Conservation (phyloP, 768 basidiomycete species). For the Lactarius sanguifluus region DNA sequence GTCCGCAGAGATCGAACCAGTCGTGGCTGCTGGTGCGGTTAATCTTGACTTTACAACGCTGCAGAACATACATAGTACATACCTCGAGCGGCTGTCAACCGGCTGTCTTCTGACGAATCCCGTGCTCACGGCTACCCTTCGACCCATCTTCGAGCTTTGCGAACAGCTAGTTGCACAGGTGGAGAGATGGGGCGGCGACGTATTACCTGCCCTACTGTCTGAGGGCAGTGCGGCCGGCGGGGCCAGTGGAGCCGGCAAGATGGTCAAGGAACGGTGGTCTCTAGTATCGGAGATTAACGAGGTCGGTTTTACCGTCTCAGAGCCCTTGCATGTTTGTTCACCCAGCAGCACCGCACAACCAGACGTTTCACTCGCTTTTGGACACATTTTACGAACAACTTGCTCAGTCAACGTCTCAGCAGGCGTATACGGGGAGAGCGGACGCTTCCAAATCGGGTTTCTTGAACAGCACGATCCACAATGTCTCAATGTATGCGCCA, state of each 20-base stretch:
- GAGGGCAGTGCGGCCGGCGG: slow-evolving; percentile 69
- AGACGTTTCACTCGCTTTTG: slow-evolving; percentile 68
- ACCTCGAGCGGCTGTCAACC: slow-evolving; percentile 73
- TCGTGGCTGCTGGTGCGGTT: slow-evolving; percentile 34
- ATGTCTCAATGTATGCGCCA: slow-evolving; percentile 41
- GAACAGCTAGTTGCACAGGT: slow-evolving; percentile 86
- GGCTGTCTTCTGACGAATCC: slow-evolving; percentile 77
- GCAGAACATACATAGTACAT: slow-evolving; percentile 76
- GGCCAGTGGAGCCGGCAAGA: slow-evolving; percentile 60
- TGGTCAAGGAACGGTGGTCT: slow-evolving; percentile 68
- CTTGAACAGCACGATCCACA: slow-evolving; percentile 53
- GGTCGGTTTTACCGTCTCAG: slow-evolving; percentile 44
- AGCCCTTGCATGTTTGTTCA: slow-evolving; percentile 26
- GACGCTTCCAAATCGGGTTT: slow-evolving; percentile 73
- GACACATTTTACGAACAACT: slow-evolving; percentile 81
- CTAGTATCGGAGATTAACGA: slow-evolving; percentile 76
- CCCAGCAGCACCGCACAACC: not conserved
- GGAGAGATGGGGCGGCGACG: slow-evolving; percentile 91
- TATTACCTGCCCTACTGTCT: slow-evolving; percentile 77
- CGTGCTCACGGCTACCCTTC: slow-evolving; percentile 58
- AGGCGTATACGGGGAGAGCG: slow-evolving; percentile 57
- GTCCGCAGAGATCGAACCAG: slow-evolving; percentile 7
- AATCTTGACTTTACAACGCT: slow-evolving; percentile 84
- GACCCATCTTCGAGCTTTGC: slow-evolving; percentile 77
- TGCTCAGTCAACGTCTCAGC: slow-evolving; percentile 72